A percentile compares a stretch with the other conserved stretches of the same genome.
These are phyloP conservation scores for Aphanomyces astaci DNA, from an alignment of 352 stramenopile species.

Conservation along the genomic window DNA sequence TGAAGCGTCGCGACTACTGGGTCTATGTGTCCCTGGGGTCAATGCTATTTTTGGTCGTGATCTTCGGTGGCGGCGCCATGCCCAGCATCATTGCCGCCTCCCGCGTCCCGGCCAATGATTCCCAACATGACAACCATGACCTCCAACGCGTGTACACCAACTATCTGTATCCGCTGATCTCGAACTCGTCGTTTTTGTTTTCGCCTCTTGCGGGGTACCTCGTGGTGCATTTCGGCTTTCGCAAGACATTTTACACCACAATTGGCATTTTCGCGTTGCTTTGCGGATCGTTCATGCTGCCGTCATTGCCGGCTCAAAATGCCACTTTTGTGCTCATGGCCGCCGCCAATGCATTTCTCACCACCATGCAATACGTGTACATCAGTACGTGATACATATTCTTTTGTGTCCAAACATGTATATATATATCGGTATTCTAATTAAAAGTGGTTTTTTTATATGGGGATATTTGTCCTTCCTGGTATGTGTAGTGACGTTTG, in stretches of 20 bases:
- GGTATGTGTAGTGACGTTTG: no score
- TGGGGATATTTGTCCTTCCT: no score
- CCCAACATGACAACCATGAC: constrained; percentile 19
- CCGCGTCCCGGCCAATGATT: no score
- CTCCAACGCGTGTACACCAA: constrained; percentile 12
- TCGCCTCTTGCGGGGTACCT: constrained; percentile 1
- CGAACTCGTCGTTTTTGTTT: constrained; percentile 16
- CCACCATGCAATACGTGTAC: constrained; percentile 16
- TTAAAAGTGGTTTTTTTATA: no score
- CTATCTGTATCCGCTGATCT: constrained; percentile 18
- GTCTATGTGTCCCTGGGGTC: not conserved
- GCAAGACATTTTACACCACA: not conserved
- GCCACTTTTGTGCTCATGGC: constrained; percentile 4
- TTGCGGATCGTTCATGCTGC: constrained; percentile 14
- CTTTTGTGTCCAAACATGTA: no score
- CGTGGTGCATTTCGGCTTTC: constrained; percentile 8
- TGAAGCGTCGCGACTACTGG: constrained; percentile 6
- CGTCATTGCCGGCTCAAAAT: not conserved
- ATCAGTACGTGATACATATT: no score
- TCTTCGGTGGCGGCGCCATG: constrained; percentile 14
- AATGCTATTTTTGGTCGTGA: not conserved
- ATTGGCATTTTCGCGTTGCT: not conserved
- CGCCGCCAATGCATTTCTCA: not conserved
- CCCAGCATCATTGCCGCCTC: constrained; percentile 20
- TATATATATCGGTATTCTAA: no score